Conservation (phyloP, 2,329 filamentous ascomycete genomes). For the Penicillium verrucosum region DNA sequence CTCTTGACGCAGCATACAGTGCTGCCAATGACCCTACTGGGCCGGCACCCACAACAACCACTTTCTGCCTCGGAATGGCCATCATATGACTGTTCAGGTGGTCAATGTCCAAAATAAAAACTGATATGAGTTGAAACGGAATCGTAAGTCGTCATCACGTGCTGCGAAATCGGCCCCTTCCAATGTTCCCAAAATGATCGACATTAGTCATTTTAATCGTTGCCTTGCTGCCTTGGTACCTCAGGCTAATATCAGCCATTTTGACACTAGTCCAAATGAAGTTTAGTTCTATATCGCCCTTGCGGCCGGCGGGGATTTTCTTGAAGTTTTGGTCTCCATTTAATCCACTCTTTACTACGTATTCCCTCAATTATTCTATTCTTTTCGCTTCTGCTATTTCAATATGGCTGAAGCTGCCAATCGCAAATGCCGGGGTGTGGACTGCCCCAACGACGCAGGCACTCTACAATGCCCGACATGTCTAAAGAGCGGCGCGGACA, state of each 20-base stretch:
- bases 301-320: constrained; percentile 7
- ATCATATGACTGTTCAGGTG: constrained; percentile 3
- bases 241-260: neutral
- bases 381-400: neutral
- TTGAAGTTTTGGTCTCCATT: constrained; percentile 1
- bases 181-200: constrained; percentile 6
- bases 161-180: constrained; percentile 15
- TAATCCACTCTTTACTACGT: neutral
- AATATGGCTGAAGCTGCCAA: constrained; percentile 29
- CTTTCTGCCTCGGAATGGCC: constrained; percentile 54
- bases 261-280: neutral
- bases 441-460: constrained; percentile 84
- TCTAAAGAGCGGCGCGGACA: constrained; percentile 83
- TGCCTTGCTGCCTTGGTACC: neutral
- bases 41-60: constrained; percentile 83
- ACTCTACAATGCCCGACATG: constrained; percentile 92
- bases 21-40: constrained; percentile 91
- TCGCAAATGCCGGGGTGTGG: constrained; percentile 67
- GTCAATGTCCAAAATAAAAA: neutral
- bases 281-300: neutral
- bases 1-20: constrained; percentile 84
- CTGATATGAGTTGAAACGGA: neutral
- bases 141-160: constrained; percentile 12
- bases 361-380: neutral
- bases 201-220: constrained; percentile 3